Conservation (phyloP, 2,329 filamentous ascomycete species). For the Endothia cerciana region DNA sequence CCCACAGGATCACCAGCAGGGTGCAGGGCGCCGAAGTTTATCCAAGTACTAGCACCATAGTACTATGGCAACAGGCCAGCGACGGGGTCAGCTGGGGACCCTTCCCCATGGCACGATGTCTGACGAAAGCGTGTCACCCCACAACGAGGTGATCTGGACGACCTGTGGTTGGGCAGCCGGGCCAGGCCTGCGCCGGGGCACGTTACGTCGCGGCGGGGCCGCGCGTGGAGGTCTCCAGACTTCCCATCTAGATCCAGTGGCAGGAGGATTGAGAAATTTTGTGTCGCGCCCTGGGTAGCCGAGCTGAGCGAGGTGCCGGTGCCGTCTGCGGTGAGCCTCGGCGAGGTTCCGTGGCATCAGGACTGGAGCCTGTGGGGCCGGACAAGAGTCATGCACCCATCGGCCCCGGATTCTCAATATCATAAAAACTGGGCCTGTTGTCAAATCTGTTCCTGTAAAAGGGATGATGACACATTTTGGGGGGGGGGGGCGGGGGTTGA, state of each 20-base stretch:
- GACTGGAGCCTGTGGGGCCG: not conserved
- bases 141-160: constrained; percentile 7
- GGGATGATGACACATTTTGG: not conserved
- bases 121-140: constrained; percentile 10
- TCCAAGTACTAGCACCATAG: too few relatives aligned
- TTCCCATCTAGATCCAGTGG: constrained; percentile 10
- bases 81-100: constrained; percentile 9
- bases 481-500: too few relatives aligned
- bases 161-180: constrained; percentile 11
- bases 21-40: not conserved
- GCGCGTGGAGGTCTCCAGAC: constrained; percentile 9
- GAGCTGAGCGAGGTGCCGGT: not conserved
- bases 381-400: constrained; percentile 1
- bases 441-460: not conserved
- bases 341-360: not conserved
- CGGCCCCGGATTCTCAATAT: constrained; percentile 2
- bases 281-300: not conserved
- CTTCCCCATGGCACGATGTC: constrained; percentile 18
- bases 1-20: constrained; percentile 7
- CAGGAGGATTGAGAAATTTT: constrained; percentile 3
- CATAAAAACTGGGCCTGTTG: not conserved
- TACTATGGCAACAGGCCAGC: too few relatives aligned
- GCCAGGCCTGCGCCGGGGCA: constrained; percentile 14
- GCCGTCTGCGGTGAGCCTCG: not conserved
- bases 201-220: constrained; percentile 12